phyloP scores from a whole-genome alignment of 2,329 filamentous ascomycete species.

The Mycosphaerelloides madeirae region DNA sequence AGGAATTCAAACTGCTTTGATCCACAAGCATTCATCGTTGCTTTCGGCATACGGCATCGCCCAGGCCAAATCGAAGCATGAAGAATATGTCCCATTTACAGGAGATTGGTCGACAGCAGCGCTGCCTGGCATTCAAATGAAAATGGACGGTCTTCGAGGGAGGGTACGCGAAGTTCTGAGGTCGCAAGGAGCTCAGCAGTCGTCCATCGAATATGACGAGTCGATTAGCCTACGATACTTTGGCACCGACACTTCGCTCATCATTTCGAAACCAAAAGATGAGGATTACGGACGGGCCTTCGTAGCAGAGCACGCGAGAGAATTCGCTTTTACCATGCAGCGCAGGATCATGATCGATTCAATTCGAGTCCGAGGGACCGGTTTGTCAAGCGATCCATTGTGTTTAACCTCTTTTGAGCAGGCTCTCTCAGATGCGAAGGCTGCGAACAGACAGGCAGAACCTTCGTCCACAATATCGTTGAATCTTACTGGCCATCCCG shows the following conservation, averaged over 20 bases:
- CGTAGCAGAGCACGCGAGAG: conserved; percentile 34
- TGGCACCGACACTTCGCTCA: conserved; percentile 47
- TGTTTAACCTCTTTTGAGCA: no score
- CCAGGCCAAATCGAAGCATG: conserved; percentile 75
- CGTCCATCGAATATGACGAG: conserved; percentile 40
- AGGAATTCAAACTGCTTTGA: conserved; percentile 73
- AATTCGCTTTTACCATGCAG: conserved; percentile 39
- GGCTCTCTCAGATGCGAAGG: no score
- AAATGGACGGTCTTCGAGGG: conserved; percentile 29
- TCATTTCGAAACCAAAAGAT: conserved; percentile 40
- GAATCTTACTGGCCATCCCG: no score
- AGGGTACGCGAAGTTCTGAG: conserved; percentile 37
- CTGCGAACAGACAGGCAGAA: no score
- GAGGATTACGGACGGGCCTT: conserved; percentile 38
- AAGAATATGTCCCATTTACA: conserved; percentile 63
- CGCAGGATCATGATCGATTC: conserved; percentile 40
- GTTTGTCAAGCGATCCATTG: conserved; percentile 15
- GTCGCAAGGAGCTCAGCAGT: conserved; percentile 40
- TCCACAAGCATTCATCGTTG: conserved; percentile 79
- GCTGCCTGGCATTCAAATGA: conserved; percentile 46
- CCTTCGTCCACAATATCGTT: no score
- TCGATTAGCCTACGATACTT: conserved; percentile 48
- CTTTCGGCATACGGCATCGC: conserved; percentile 49
- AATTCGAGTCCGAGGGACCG: conserved; percentile 28
- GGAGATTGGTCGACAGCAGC: conserved; percentile 52